Evolutionary conservation across 2,329 filamentous ascomycete genomes (phyloP).

Genomic region (Exophiala aquamarina): DNA sequence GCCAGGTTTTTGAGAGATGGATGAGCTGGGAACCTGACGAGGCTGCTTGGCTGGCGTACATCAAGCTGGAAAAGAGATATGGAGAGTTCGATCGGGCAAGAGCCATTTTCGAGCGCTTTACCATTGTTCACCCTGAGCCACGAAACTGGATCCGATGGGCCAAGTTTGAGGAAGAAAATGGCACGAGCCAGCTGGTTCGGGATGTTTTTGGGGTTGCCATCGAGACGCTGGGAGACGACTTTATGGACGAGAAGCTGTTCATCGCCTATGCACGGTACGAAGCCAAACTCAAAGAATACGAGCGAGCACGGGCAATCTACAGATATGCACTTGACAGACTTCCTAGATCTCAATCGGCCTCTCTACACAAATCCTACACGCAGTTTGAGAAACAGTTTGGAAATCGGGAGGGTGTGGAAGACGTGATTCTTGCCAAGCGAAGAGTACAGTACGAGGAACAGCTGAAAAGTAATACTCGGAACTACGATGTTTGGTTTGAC

Average conservation of each 20-base stretch:
- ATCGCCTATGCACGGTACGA: slow-evolving; percentile 95
- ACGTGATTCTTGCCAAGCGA: slow-evolving; percentile 92
- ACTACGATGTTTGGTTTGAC: slow-evolving; percentile 97
- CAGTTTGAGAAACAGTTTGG: slow-evolving; percentile 98
- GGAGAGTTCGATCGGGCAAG: slow-evolving; percentile 88
- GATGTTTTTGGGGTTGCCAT: slow-evolving; percentile 89
- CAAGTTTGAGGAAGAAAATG: slow-evolving; percentile 93
- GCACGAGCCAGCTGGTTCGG: slow-evolving; percentile 85
- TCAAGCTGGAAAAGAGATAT: slow-evolving; percentile 95
- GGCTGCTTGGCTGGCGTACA: slow-evolving; percentile 91
- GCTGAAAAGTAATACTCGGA: slow-evolving; percentile 89
- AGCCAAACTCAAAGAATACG: slow-evolving; percentile 90
- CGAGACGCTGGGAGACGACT: slow-evolving; percentile 87
- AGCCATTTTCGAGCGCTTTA: slow-evolving; percentile 86
- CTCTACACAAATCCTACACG: slow-evolving; percentile 89
- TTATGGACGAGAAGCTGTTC: slow-evolving; percentile 94
- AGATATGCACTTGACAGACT: slow-evolving; percentile 93
- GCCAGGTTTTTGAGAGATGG: slow-evolving; percentile 96
- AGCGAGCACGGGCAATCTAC: slow-evolving; percentile 90
- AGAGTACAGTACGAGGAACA: slow-evolving; percentile 92
- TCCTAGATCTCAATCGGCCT: slow-evolving; percentile 79
- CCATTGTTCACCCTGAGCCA: slow-evolving; percentile 87
- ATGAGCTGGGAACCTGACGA: slow-evolving; percentile 98
- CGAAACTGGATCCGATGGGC: slow-evolving; percentile 99
- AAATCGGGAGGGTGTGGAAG: slow-evolving; percentile 87